These are phyloP conservation scores for Colletotrichum spaethianum DNA, from an alignment of 2,329 filamentous ascomycete genomes.

Conservation along the genomic window DNA sequence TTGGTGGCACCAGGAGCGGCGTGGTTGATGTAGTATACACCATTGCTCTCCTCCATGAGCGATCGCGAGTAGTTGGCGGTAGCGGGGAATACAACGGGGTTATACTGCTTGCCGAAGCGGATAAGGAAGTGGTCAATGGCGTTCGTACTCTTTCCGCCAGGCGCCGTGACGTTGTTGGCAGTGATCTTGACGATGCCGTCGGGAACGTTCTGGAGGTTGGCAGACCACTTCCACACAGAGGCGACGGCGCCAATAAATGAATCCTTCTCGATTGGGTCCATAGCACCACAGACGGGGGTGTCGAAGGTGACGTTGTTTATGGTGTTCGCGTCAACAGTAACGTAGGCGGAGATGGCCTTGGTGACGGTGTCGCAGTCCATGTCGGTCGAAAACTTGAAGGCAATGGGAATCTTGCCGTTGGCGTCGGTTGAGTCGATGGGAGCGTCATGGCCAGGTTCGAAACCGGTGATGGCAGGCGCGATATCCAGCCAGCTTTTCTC, in stretches of 20 bases:
- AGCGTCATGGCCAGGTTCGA: slow-evolving; percentile 73
- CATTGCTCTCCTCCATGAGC: slow-evolving; percentile 59
- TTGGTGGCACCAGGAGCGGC: slow-evolving; percentile 73
- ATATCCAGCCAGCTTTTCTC: slow-evolving; percentile 1
- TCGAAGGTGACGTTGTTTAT: slow-evolving; percentile 58
- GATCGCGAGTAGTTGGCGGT: slow-evolving; percentile 66
- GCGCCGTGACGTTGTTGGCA: slow-evolving; percentile 66
- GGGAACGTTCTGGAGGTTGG: slow-evolving; percentile 67
- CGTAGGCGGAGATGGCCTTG: slow-evolving; percentile 64
- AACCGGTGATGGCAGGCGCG: slow-evolving; percentile 71
- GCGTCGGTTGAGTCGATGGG: slow-evolving; percentile 69
- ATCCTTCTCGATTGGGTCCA: slow-evolving; percentile 49
- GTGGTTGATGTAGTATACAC: slow-evolving; percentile 66
- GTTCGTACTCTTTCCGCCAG: slow-evolving; percentile 60
- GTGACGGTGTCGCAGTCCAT: slow-evolving; percentile 74
- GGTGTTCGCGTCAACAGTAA: slow-evolving; percentile 63
- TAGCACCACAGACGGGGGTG: slow-evolving; percentile 61
- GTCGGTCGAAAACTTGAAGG: slow-evolving; percentile 70
- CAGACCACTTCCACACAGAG: slow-evolving; percentile 67
- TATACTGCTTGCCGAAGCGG: slow-evolving; percentile 69
- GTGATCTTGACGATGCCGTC: slow-evolving; percentile 74
- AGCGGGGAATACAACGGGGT: slow-evolving; percentile 71
- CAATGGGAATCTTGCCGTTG: slow-evolving; percentile 52
- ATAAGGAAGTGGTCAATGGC: slow-evolving; percentile 71
- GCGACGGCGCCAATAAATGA: slow-evolving; percentile 66